These are phyloP conservation scores for Radiomyces spectabilis DNA, from an alignment of 192 early-diverging fungal species.

Conservation along the genomic window DNA sequence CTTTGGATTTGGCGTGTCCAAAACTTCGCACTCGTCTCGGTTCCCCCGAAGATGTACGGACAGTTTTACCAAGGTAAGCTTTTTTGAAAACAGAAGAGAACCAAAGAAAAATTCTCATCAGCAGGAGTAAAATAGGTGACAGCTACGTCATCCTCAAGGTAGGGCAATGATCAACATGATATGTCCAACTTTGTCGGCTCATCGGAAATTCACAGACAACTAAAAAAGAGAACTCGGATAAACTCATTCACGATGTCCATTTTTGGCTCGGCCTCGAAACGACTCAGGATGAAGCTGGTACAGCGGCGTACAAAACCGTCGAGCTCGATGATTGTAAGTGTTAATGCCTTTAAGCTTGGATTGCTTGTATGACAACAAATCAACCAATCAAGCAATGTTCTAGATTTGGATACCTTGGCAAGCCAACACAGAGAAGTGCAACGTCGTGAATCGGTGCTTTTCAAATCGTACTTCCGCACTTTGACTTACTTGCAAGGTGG, in stretches of 20 bases:
- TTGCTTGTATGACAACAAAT: too few species aligned
- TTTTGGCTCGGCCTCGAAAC: constrained; percentile 80
- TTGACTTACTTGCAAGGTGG: constrained; percentile 58
- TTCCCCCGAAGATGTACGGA: constrained; percentile 54
- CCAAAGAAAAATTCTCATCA: background rate
- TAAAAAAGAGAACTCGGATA: constrained; percentile 49
- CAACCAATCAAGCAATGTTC: too few species aligned
- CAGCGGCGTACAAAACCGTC: constrained; percentile 81
- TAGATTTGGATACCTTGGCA: constrained; percentile 55
- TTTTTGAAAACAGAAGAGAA: background rate
- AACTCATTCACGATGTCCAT: constrained; percentile 69
- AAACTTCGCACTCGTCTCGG: constrained; percentile 61
- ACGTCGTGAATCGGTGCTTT: constrained; percentile 53
- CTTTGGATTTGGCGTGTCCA: constrained; percentile 75
- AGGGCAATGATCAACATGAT: constrained; percentile 6
- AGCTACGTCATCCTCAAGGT: constrained; percentile 74
- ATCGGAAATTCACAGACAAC: constrained; percentile 38
- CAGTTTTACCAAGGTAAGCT: constrained; percentile 56
- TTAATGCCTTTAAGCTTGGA: background rate
- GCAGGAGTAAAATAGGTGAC: constrained; percentile 35
- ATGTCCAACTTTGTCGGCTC: background rate
- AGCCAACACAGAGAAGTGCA: constrained; percentile 80
- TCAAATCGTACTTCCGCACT: constrained; percentile 59
- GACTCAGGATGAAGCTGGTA: constrained; percentile 72
- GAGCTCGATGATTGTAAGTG: constrained; percentile 61